Evolutionary conservation across 768 basidiomycete species (phyloP), one percentile per base, ranked within the genome.

Genomic region (Basidioascus undulatus): DNA sequence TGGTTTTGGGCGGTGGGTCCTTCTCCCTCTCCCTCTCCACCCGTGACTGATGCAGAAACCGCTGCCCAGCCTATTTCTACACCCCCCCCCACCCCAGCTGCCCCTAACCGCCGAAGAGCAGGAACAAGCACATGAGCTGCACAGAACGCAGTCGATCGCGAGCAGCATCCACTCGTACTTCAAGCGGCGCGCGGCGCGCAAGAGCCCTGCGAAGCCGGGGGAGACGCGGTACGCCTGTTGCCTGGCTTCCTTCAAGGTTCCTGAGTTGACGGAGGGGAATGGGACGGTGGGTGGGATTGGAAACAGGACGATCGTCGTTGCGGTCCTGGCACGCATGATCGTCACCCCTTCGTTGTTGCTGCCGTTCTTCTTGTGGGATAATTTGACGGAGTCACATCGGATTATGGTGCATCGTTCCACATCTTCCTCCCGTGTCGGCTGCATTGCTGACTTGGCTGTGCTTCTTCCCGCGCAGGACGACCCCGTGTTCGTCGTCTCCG

Each of bases 401-500:
- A 71, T 36, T 80, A 83, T 79, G 83, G 49, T 50, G 76, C 72
- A 30, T 1, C 25, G 25, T 35, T n/a, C 32, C 15, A 21, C 42
- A 24, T 35, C 40, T 40, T 37, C 39, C 15, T 12, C 30, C 3
- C 33, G 25, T 46, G 11, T 6, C 11, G 18, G n/a, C 26, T 4
- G 13, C 39, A 12, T 32, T 25, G 23, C 41, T 40, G 30, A 37
- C 35, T 9, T 38, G 40, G 7, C 15, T 19, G 16, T 47, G 43
- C 31, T 45, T 23, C 42, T 23, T 32, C 28, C 16, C 20, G 42
- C n/a, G n/a, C n/a, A 27, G 27, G 42, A 27, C 41, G 84, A 80
- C 55, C 82, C 83, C 0, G 75, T 86, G 5, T 87, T 86, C 49
- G 69, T 94, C 33, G 71, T 86, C 1, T 70, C 82, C 9, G 78